These are phyloP conservation scores for Aspergillus awamori DNA, from an alignment of 2,329 filamentous ascomycete species.

Conservation along the genomic window DNA sequence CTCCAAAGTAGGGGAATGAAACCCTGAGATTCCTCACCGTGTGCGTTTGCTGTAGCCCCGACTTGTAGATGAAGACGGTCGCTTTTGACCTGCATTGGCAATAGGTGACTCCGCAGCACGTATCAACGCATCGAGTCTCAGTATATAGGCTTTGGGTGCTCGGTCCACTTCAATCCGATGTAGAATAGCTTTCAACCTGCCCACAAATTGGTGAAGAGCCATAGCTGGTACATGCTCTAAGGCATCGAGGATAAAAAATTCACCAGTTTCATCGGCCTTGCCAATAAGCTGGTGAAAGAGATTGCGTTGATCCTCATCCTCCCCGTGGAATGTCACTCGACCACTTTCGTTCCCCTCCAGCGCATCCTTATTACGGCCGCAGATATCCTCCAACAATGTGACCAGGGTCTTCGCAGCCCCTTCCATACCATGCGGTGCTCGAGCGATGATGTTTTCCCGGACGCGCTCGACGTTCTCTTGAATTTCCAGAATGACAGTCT, in stretches of 20 bases:
- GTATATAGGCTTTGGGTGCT: constrained; percentile 39
- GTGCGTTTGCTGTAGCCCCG: constrained; percentile 37
- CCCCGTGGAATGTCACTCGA: constrained; percentile 35
- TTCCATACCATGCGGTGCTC: constrained; percentile 40
- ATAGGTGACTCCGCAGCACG: constrained; percentile 31
- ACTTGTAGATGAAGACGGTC: constrained; percentile 31
- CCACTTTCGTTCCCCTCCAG: constrained; percentile 42
- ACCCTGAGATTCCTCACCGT: constrained; percentile 25
- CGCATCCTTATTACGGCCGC: constrained; percentile 43
- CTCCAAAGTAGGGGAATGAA: neutral
- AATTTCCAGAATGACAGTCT: constrained; percentile 37
- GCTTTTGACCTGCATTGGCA: constrained; percentile 35
- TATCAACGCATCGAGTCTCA: constrained; percentile 37
- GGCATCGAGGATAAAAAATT: constrained; percentile 44
- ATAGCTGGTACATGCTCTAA: constrained; percentile 38
- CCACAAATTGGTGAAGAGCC: constrained; percentile 34
- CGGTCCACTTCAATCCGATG: constrained; percentile 50
- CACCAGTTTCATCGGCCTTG: constrained; percentile 32
- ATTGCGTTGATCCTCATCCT: constrained; percentile 47
- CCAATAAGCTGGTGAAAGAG: constrained; percentile 47
- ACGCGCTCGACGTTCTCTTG: constrained; percentile 35
- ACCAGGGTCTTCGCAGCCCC: constrained; percentile 44
- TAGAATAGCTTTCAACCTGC: constrained; percentile 36
- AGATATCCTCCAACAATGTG: constrained; percentile 42
- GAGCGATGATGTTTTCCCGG: constrained; percentile 35